Percentiles rank a stretch among this genome's conserved stretches.
These are phyloP conservation scores for Alternaria brassicae DNA, from an alignment of 2,329 filamentous ascomycete genomes.

Conservation along the genomic window DNA sequence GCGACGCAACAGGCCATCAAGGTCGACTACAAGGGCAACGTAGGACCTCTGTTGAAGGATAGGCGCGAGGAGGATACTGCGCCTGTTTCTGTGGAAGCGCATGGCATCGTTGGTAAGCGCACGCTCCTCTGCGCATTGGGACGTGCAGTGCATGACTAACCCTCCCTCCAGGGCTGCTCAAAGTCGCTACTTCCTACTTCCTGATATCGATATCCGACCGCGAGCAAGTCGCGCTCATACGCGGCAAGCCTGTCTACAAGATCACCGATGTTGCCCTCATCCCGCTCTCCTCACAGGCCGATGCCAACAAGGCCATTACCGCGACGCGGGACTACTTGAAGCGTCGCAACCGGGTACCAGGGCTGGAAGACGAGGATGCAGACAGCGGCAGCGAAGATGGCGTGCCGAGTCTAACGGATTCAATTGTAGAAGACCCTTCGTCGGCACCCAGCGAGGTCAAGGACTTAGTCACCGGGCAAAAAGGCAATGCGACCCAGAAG, in stretches of 20 bases:
- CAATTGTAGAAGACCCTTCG: slow-evolving; percentile 45
- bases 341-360: slow-evolving; percentile 44
- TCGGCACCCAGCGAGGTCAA: slow-evolving; percentile 46
- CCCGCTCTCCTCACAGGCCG: slow-evolving; percentile 76
- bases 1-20: slow-evolving; percentile 65
- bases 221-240: slow-evolving; percentile 86
- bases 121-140: background rate
- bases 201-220: slow-evolving; percentile 86
- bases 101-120: slow-evolving; percentile 64
- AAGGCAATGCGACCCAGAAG: slow-evolving; percentile 27
- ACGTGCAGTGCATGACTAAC: background rate
- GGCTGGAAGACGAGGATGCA: slow-evolving; percentile 34
- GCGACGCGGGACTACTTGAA: slow-evolving; percentile 62
- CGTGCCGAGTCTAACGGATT: slow-evolving; percentile 46
- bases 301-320: slow-evolving; percentile 75
- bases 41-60: slow-evolving; percentile 57
- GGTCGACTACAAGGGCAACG: slow-evolving; percentile 72
- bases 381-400: slow-evolving; percentile 48
- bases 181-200: slow-evolving; percentile 80
- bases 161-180: slow-evolving; percentile 75
- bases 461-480: slow-evolving; percentile 40
- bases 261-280: slow-evolving; percentile 91
- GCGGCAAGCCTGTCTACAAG: slow-evolving; percentile 82
- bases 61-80: slow-evolving; percentile 48
- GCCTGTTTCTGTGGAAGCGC: slow-evolving; percentile 54